phyloP scores from a whole-genome alignment of 257 asterid species.

The Solanum virginianum region DNA sequence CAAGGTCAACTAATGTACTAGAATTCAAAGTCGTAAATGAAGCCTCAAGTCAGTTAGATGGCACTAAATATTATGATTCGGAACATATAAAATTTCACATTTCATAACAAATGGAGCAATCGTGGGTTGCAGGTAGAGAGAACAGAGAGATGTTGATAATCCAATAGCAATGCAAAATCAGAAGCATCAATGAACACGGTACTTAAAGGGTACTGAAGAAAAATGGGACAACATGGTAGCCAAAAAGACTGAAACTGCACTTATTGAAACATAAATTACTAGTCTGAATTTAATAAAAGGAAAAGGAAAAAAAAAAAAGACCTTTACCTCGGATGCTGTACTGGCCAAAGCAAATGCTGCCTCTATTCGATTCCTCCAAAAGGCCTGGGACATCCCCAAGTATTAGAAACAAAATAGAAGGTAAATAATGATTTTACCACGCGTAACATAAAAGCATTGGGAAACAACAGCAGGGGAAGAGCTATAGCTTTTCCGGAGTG shows the following conservation, averaged over 20 bases:
- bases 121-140: neutral
- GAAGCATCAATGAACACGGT: neutral
- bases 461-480: neutral
- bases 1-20: neutral
- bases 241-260: neutral
- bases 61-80: neutral
- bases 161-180: neutral
- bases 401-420: conserved; percentile 2
- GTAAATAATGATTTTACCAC: conserved; percentile 5
- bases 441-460: neutral
- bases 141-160: neutral
- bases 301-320: neutral
- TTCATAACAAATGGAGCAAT: neutral
- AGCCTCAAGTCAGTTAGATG: neutral
- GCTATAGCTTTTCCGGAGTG: neutral
- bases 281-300: neutral
- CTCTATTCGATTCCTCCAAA: conserved; percentile 91
- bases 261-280: neutral
- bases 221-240: neutral
- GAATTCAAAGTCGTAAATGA: neutral
- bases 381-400: conserved; percentile 38
- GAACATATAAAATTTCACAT: neutral
- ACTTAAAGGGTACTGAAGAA: neutral
- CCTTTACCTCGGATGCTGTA: conserved; percentile 71
- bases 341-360: conserved; percentile 93